Evolutionary conservation across 257 asterid genomes (phyloP), one percentile per base, ranked within the genome.

Genomic region (Gynochthodes officinalis): DNA sequence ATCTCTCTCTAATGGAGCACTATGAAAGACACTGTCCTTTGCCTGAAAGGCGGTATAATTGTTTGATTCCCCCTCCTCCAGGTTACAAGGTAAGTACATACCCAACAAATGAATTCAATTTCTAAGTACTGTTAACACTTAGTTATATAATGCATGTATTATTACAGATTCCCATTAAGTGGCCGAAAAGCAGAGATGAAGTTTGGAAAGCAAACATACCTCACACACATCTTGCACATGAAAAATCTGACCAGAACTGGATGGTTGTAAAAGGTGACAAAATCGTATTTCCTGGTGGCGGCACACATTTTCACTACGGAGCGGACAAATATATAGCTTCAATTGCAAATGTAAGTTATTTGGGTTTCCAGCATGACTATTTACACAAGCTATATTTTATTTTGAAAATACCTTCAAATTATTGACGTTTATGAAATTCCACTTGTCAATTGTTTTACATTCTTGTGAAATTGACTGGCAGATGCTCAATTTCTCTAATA

Each of bases 211-310:
- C 86, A 55, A 93, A 93, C 81, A 91, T 93, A 64, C 98, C 98
- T 70, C 98, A 93, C 84, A 93, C 97, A 37, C 97, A 93, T 86
- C 90, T 93, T 58, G 98, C 98, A 58, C 87, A 83, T 68, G 98
- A 93, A 84, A 93, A 93, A 78, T 93, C 98, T 67, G 98, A 93
- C 84, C 97, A 93, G 87, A 93, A 90, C 75, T 93, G 98, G 98
- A 93, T 93, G 98, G 90, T 90, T 87, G 98, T 82, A 32, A 89
- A 86, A 82, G 97, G 97, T 58, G 95, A 90, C 30, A 90, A 84
- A 84, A 89, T 90, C 21, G 39, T 72, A 14, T 93, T 93, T 77
- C 98, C 98, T 70, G 98, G 98, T 30, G 98, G 98, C 52, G 98
- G 98, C 73, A 90, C 98, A 60, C 98, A 93, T 82, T 93, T 93